Evolutionary conservation across 1,284 basidiomycete genomes (phyloP).

Genomic region (Pyrrhoderma lamaoense): DNA sequence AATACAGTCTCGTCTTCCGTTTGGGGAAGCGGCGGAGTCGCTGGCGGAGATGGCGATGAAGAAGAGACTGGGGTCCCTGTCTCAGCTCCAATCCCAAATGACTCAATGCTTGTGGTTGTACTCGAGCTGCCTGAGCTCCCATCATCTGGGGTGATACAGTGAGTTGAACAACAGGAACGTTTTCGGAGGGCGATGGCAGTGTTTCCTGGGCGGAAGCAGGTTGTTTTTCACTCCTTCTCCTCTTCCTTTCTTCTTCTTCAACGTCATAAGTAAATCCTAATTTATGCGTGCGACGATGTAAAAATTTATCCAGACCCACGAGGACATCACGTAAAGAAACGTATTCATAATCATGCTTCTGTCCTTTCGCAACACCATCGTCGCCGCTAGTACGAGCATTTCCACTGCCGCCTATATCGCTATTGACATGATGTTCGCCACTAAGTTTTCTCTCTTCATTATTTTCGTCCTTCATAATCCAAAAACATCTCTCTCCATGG

Average conservation of each 20-base stretch:
- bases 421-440: no score
- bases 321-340: constrained; percentile 9
- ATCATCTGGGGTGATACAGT: background rate
- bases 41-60: no score
- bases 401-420: no score
- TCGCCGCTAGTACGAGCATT: no score
- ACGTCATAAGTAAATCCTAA: background rate
- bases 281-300: constrained; percentile 9
- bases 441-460: background rate
- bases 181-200: no score
- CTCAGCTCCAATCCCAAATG: no score
- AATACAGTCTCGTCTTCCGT: constrained; percentile 1
- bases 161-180: background rate
- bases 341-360: no score
- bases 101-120: background rate
- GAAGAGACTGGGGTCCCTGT: constrained; percentile 17
- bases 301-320: constrained; percentile 3
- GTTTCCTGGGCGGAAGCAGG: no score
- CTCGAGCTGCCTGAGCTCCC: constrained; percentile 3
- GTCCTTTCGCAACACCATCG: no score
- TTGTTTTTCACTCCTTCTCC: background rate
- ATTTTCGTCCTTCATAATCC: background rate
- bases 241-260: background rate
- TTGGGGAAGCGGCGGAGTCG: no score
- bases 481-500: constrained; percentile 9